Evolutionary conservation across 768 basidiomycete species (phyloP).

Genomic region (Russula emetica): DNA sequence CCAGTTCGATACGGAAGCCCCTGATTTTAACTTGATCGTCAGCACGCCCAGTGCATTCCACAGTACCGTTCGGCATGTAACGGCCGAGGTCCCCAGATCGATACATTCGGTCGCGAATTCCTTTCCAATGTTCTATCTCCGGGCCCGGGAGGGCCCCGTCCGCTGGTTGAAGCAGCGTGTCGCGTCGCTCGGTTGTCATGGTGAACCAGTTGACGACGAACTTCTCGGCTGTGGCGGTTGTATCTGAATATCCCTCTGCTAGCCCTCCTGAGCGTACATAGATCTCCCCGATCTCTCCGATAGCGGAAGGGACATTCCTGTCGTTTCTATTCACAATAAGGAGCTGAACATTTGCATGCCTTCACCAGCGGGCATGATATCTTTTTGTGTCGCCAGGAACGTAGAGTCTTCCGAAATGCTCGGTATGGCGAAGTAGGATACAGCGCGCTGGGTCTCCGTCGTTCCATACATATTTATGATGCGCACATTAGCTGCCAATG

Average conservation of each 20-base stretch:
- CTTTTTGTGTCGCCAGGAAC: conserved; percentile 91
- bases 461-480: conserved; percentile 99
- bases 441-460: conserved; percentile 97
- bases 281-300: conserved; percentile 98
- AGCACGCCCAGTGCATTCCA: conserved; percentile 95
- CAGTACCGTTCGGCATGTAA: conserved; percentile 85
- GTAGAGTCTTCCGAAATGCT: conserved; percentile 78
- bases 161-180: conserved; percentile 66
- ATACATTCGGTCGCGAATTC: conserved; percentile 96
- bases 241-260: conserved; percentile 90
- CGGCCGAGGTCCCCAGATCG: conserved; percentile 95
- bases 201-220: conserved; percentile 95
- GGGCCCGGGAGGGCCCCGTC: conserved; percentile 51
- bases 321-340: conserved; percentile 92
- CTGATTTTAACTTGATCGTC: conserved; percentile 99
- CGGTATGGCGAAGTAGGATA: conserved; percentile 94
- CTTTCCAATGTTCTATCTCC: conserved; percentile 85
- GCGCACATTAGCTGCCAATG: conserved; percentile 84
- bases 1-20: conserved; percentile 96
- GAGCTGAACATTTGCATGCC: conserved; percentile 99
- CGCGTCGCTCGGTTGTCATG: conserved; percentile 47
- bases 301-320: conserved; percentile 77
- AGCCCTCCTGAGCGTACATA: conserved; percentile 95
- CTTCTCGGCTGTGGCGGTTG: conserved; percentile 79
- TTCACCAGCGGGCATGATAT: conserved; percentile 94